Conservation (phyloP, 1,139 yeast genomes). For the Candida dubliniensis region DNA sequence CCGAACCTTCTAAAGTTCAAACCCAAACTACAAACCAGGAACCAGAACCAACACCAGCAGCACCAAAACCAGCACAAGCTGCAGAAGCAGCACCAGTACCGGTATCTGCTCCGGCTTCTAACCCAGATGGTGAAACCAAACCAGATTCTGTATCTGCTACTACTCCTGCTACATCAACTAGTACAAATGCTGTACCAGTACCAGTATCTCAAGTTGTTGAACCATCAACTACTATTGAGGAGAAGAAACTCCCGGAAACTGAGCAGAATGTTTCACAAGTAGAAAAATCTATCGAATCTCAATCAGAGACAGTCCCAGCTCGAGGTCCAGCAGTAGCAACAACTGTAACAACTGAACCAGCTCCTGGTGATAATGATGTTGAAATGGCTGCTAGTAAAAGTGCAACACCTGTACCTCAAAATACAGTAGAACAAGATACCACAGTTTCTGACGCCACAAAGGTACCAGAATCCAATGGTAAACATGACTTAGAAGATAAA, state of each 20-base stretch:
- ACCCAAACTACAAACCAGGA: neutral
- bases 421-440: neutral
- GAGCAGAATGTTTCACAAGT: too few relatives aligned
- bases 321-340: neutral
- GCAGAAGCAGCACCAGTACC: constrained; percentile 8
- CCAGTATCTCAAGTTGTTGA: neutral
- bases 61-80: constrained; percentile 2
- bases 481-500: constrained; percentile 44
- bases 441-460: constrained; percentile 1
- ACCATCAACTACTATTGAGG: too few relatives aligned
- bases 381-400: neutral
- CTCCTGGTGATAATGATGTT: constrained; percentile 3
- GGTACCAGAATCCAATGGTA: constrained; percentile 15
- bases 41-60: neutral
- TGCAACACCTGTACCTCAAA: constrained; percentile 6
- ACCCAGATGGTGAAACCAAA: neutral
- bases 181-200: neutral
- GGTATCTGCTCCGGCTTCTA: neutral
- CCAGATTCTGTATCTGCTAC: neutral
- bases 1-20: neutral
- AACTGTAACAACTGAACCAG: constrained; percentile 4
- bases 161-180: neutral
- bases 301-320: constrained; percentile 2
- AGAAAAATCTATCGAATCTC: neutral
- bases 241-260: too few relatives aligned